Percentiles rank a stretch among this genome's conserved stretches.
Evolutionary conservation across 148 eudicot genomes (phyloP).

Genomic region (Amaranthus palmeri): DNA sequence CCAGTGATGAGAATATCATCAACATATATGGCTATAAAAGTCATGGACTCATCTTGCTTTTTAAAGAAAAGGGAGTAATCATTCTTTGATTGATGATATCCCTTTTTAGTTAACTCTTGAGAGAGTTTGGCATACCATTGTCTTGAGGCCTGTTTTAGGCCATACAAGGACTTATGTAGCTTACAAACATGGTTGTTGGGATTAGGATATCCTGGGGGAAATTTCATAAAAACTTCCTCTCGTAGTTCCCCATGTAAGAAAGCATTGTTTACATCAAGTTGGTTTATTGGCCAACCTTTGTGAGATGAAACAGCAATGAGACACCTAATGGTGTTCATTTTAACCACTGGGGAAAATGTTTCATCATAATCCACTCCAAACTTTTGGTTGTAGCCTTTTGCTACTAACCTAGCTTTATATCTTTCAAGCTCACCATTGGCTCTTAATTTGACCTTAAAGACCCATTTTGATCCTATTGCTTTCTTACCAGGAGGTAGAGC

Average conservation of each 20-base stretch:
- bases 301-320: no score
- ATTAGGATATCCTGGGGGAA: neutral
- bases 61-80: neutral
- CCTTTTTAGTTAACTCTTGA: neutral
- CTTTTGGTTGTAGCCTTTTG: no score
- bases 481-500: neutral
- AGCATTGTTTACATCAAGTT: neutral
- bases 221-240: neutral
- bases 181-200: neutral
- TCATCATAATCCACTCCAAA: neutral
- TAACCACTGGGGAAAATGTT: neutral
- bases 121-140: neutral
- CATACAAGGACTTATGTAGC: neutral
- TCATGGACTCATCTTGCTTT: no score
- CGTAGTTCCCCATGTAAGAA: neutral
- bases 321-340: no score
- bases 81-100: neutral
- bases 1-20: neutral
- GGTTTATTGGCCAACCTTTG: neutral
- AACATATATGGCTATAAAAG: neutral
- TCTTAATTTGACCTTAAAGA: neutral
- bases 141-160: no score
- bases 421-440: neutral
- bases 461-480: constrained; percentile 2
- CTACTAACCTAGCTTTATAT: no score